Evolutionary conservation across 2,329 filamentous ascomycete genomes (phyloP), one percentile per base, ranked within the genome.

Genomic region (Alternaria sp.): DNA sequence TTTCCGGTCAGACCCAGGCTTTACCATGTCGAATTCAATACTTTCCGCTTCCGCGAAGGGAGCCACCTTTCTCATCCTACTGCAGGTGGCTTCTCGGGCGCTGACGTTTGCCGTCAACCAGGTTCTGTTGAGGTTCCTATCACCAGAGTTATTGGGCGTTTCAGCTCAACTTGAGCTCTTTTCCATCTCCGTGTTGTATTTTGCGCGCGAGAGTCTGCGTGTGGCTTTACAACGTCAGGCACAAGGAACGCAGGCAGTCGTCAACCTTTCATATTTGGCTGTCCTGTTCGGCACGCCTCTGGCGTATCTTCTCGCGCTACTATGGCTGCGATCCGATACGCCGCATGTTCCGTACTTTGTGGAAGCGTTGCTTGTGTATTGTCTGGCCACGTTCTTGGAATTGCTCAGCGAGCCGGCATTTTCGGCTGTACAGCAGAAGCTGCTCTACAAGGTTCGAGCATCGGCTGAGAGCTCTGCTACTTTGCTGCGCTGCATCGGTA

Each of bases 51-150:
- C 85, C 5, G 85, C 92, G 54, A 87, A 88, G 61, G 93, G 92
- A 57, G 93, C 93, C 54, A 91, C 92, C 14, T 89, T 95, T 73
- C 87, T 99, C 68, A 96, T 99, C 75, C 82, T 92, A 53, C 88
- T 97, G 45, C 95, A 98, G 80, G 85, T 99, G 65, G 85, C 85
- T 45, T 97, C 94, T n/a, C 90, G 94, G 62, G 89, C 90, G 56
- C 83, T 97, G 65, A 98, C 94, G 25, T 99, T 99, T 80, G 80
- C 90, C 68, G 91, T 95, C 75, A 99, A 98, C 81, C 94, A 99
- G 79, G 78, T 97, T 38, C 87, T 99, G 30, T 86, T 99, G 8
- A 92, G 94, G 36, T 94, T 92, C 76, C 83, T 98, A 45, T 97
- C 93, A 1, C 94, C 95, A 0, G 87, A 90, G 60, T 85, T 96